Evolutionary conservation across 257 asterid genomes (phyloP), one percentile per base, ranked within the genome.

Genomic region (Primulina huaijiensis): DNA sequence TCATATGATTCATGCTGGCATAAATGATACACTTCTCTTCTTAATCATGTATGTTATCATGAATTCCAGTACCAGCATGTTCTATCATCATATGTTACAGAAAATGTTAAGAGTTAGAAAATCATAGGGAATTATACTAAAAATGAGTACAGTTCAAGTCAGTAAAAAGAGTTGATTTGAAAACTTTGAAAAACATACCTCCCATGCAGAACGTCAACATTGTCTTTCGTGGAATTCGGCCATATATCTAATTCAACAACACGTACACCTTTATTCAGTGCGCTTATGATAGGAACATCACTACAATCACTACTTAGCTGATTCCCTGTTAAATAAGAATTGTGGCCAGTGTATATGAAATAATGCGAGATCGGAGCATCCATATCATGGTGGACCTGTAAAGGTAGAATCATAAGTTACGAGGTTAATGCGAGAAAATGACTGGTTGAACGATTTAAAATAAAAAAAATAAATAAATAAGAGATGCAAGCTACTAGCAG

Each of bases 331-430:
- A 86, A 72, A 73, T 86, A 84, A 53, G 92, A 86, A 77, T 85
- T 87, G 40, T 87, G 94, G 38, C 94, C 87, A 2, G 90, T 87
- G 82, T 79, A 83, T 83, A 87, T 85, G 74, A 75, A 87, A 80
- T 87, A 87, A 78, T 87, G 89, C 33, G 89, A 85, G 72, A 87
- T 68, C 30, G 94, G 90, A 65, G 85, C 85, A 69, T 19, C 77
- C 94, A 87, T 85, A 64, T 87, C 90, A 58, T 87, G 94, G 81
- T 87, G 90, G 74, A 85, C 94, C 94, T 83, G 86, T 68, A 83
- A 79, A 67, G 57, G 16, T 20, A 62, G 52, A 23, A 73, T 7
- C 7, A 63, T 25, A 25, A 23, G 21, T 38, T 19, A 57, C 62
- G 62, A 69, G 57, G 25, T 43, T 12, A 12, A 11, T 43, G 53